Base-by-base conservation (phyloP, 1,284 basidiomycete species). In the Erythrobasidium hasegawianum region DNA sequence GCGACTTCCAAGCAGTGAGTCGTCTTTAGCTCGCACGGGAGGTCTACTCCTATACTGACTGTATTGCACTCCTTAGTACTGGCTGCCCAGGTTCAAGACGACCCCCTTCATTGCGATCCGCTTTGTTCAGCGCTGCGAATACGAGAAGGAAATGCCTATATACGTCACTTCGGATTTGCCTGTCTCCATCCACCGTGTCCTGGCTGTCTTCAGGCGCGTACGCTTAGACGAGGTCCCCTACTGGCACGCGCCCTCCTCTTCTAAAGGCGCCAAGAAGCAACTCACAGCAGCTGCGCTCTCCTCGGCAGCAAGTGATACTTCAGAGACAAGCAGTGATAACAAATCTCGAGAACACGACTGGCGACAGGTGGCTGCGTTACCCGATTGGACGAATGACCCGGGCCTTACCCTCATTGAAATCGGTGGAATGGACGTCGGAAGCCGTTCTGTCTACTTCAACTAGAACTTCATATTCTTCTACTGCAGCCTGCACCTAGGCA, bases 41-140 rank as follows among this genome's bases (percentile, higher is more conserved):
- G n/a, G n/a, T n/a, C n/a, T n/a, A n/a, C n/a, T n/a, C n/a, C n/a
- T n/a, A n/a, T n/a, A n/a, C n/a, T n/a, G n/a, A n/a, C n/a, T n/a
- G n/a, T n/a, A n/a, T n/a, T n/a, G 43, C 43, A 7, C 7, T 18
- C 43, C 16, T 47, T 24, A 61, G 59, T 61, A 61, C 49, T 61
- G 59, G 59, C 45, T 61, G 26, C 27, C 59, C 4, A 24, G 59
- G 16, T 61, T 61, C 29, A 18, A 47, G 10, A 53, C 49, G 14
- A 50, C 41, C 14, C 45, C 49, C 24, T 61, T 53, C 22, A 45
- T 61, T 5, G 50, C 50, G 18, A 16, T 61, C 14, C 59, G 59
- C 27, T 61, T 61, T 18, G 26, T 61, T 5, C 43, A 47, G 43
- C 43, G 43, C 8, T n/a, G 22, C n/a, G n/a, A 18, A n/a, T 47